A percentile compares a stretch with the other conserved stretches of the same genome.
phyloP scores from a whole-genome alignment of 352 stramenopile genomes.

The Elongisporangium prolatum region DNA sequence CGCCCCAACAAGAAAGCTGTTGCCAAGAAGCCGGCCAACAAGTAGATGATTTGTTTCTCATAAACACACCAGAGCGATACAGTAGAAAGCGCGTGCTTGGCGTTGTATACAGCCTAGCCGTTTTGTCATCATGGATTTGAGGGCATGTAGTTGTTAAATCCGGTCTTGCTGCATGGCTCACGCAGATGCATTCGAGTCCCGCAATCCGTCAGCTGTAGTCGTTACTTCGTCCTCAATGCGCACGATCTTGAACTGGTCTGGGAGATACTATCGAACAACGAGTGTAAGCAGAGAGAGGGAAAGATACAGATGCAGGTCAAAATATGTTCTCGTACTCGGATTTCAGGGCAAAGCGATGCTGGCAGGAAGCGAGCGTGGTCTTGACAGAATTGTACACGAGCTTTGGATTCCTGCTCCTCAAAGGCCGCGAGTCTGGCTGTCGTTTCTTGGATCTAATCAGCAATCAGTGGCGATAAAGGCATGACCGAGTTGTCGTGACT shows the following conservation, averaged over 20 bases:
- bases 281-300: neutral
- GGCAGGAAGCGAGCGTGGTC: constrained; percentile 67
- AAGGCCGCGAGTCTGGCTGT: constrained; percentile 37
- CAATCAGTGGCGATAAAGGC: constrained; percentile 3
- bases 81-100: neutral
- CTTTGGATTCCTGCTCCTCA: constrained; percentile 41
- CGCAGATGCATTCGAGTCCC: neutral
- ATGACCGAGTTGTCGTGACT: neutral
- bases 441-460: constrained; percentile 51
- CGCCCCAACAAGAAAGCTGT: constrained; percentile 42
- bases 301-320: too few relatives aligned
- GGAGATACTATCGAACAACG: constrained; percentile 30
- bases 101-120: neutral
- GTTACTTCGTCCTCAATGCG: constrained; percentile 8
- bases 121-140: neutral
- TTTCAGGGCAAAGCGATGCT: constrained; percentile 62
- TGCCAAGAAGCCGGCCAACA: neutral
- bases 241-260: constrained; percentile 46
- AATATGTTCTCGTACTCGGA: constrained; percentile 40
- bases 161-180: too few relatives aligned
- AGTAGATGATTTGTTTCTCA: neutral
- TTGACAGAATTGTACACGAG: constrained; percentile 40
- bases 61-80: neutral
- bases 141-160: neutral
- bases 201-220: neutral